Conservation (phyloP, 768 basidiomycete genomes). For the Boletus subparvulus region DNA sequence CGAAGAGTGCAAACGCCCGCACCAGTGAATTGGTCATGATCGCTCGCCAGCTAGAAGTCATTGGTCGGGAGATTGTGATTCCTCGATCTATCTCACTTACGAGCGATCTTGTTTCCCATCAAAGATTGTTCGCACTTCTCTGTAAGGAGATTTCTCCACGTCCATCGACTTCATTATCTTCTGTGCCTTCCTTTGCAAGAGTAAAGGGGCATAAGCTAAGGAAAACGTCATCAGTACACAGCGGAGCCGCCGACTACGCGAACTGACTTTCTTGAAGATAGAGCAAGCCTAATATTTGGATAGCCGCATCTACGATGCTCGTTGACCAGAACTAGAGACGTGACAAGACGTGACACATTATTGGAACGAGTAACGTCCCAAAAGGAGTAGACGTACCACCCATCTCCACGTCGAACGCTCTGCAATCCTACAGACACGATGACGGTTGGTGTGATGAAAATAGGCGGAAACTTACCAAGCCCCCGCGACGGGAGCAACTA, state of each 20-base stretch:
- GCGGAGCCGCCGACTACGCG: not conserved
- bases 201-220: conserved; percentile 28
- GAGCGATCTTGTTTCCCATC: conserved; percentile 41
- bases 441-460: not conserved
- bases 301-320: conserved; percentile 50
- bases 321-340: conserved; percentile 61
- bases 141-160: conserved; percentile 41
- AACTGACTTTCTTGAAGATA: conserved; percentile 62
- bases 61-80: not conserved
- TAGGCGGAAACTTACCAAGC: conserved; percentile 43
- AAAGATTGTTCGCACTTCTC: conserved; percentile 47
- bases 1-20: conserved; percentile 69
- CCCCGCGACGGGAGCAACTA: conserved; percentile 60
- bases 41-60: conserved; percentile 43
- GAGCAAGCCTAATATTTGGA: conserved; percentile 58
- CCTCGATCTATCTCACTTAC: conserved; percentile 32
- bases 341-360: not conserved
- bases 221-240: conserved; percentile 6
- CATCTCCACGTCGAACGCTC: conserved; percentile 68
- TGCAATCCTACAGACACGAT: conserved; percentile 42
- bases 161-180: conserved; percentile 45
- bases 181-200: conserved; percentile 53
- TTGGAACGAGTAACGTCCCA: not conserved
- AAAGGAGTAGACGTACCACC: conserved; percentile 46
- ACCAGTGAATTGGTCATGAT: conserved; percentile 54